These are phyloP conservation scores for Sugiyamaella floridensis DNA, from an alignment of 805 yeast species.

Conservation along the genomic window DNA sequence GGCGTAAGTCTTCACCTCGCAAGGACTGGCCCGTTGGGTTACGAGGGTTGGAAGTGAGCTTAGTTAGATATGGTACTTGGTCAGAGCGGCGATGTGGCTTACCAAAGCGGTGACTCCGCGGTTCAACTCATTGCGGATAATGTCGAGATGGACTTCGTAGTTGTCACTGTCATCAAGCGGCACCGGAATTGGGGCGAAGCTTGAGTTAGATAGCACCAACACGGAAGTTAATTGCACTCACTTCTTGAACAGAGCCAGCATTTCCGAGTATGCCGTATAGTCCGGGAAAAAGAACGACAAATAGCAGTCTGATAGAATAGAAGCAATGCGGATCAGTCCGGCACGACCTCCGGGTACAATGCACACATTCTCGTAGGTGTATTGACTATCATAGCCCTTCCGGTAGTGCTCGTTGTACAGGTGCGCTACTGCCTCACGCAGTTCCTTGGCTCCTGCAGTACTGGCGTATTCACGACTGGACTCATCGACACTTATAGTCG, in stretches of 20 bases:
- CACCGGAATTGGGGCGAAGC: constrained; percentile 54
- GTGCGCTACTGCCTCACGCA: constrained; percentile 53
- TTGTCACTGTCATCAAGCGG: constrained; percentile 52
- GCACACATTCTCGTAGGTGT: constrained; percentile 52
- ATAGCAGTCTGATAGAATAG: constrained; percentile 52
- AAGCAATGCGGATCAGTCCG: constrained; percentile 55
- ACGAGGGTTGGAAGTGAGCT: constrained; percentile 49
- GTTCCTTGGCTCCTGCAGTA: constrained; percentile 48
- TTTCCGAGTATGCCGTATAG: constrained; percentile 59
- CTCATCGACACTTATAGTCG: constrained; percentile 40
- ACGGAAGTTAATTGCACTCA: constrained; percentile 3
- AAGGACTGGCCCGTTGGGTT: constrained; percentile 55
- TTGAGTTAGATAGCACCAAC: not conserved
- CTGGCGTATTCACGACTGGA: constrained; percentile 52
- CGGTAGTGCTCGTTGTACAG: constrained; percentile 51
- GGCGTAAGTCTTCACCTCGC: constrained; percentile 40
- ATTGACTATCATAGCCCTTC: constrained; percentile 42
- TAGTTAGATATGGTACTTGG: not conserved
- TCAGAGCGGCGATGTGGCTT: constrained; percentile 16
- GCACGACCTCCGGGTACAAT: constrained; percentile 62
- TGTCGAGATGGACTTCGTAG: constrained; percentile 48
- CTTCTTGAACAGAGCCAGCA: constrained; percentile 55
- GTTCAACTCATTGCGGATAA: constrained; percentile 44
- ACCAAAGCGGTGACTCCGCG: constrained; percentile 51
- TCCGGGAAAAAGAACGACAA: constrained; percentile 55